These are phyloP conservation scores for Amoeboradix gromovi DNA, from an alignment of 371 early-diverging fungal species.

Conservation along the genomic window DNA sequence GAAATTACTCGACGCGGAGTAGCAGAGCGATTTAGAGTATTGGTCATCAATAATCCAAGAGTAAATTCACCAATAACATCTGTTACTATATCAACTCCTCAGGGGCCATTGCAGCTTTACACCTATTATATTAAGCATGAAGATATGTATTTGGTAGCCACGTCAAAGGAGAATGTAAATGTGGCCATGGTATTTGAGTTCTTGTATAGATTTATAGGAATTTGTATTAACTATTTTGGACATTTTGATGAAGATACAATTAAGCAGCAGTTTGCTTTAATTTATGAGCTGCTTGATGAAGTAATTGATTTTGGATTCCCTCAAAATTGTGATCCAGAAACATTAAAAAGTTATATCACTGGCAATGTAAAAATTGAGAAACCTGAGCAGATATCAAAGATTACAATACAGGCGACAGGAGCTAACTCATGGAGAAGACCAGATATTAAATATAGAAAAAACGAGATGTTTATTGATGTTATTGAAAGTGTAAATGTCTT, in stretches of 20 bases:
- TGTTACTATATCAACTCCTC: conserved; percentile 50
- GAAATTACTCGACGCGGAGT: conserved; percentile 55
- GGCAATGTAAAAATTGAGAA: conserved; percentile 50
- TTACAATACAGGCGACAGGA: conserved; percentile 67
- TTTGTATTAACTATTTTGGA: conserved; percentile 53
- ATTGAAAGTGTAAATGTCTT: conserved; percentile 57
- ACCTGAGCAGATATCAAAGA: conserved; percentile 39
- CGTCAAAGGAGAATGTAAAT: conserved; percentile 52
- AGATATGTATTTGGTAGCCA: conserved; percentile 54
- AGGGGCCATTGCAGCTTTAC: no score
- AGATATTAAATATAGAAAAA: conserved; percentile 61
- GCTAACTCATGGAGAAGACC: conserved; percentile 59
- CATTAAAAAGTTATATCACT: conserved; percentile 58
- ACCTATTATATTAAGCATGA: conserved; percentile 65
- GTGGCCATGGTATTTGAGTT: conserved; percentile 55
- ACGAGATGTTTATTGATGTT: conserved; percentile 66
- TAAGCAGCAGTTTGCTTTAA: conserved; percentile 59
- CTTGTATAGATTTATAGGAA: conserved; percentile 37
- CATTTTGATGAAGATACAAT: conserved; percentile 61
- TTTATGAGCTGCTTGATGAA: conserved; percentile 69
- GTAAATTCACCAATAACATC: conserved; percentile 70
- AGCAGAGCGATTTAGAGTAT: conserved; percentile 79
- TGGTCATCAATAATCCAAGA: conserved; percentile 46
- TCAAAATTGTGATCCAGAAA: conserved; percentile 58
- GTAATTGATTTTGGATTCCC: conserved; percentile 71